Percentiles rank a stretch among this genome's conserved stretches.
phyloP scores from a whole-genome alignment of 1,284 basidiomycete genomes.

The Apiotrichum gracile region DNA sequence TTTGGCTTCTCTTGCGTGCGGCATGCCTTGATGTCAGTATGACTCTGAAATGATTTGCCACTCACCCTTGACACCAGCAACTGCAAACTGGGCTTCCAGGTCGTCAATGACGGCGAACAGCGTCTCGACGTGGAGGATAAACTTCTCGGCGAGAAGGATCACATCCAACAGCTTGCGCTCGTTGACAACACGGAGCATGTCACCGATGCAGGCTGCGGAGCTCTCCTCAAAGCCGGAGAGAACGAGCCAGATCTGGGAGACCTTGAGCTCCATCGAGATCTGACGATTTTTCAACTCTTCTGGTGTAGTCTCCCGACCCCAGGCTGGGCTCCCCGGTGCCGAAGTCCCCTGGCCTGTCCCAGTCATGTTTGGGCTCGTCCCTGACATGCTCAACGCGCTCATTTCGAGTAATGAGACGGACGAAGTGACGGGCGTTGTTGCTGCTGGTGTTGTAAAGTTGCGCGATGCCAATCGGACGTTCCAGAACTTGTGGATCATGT shows the following conservation, averaged over 20 bases:
- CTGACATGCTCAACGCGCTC: slow-evolving; percentile 16
- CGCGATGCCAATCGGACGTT: slow-evolving; percentile 91
- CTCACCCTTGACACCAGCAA: slow-evolving; percentile 74
- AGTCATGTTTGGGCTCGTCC: neutral
- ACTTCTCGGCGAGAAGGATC: slow-evolving; percentile 96
- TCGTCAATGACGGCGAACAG: slow-evolving; percentile 97
- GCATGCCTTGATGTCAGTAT: slow-evolving; percentile 66
- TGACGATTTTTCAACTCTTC: slow-evolving; percentile 85
- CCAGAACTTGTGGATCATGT: slow-evolving; percentile 99
- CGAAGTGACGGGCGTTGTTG: slow-evolving; percentile 51
- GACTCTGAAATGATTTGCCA: neutral
- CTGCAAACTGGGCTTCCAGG: slow-evolving; percentile 82
- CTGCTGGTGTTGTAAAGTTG: slow-evolving; percentile 50
- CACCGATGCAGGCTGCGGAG: slow-evolving; percentile 97
- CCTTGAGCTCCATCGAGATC: slow-evolving; percentile 90
- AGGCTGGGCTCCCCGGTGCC: slow-evolving; percentile 7
- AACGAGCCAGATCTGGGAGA: slow-evolving; percentile 99
- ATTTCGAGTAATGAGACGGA: slow-evolving; percentile 42
- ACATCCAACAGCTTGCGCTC: slow-evolving; percentile 93
- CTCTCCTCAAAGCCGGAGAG: slow-evolving; percentile 97
- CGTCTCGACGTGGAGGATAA: slow-evolving; percentile 96
- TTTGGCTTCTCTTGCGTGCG: slow-evolving; percentile 94
- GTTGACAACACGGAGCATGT: slow-evolving; percentile 97
- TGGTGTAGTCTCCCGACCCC: slow-evolving; percentile 61
- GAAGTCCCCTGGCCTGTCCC: slow-evolving; percentile 30